Percentiles rank a stretch among this genome's conserved stretches.
Conservation (phyloP, 768 basidiomycete genomes). For the Pleurotus tuber-regium region DNA sequence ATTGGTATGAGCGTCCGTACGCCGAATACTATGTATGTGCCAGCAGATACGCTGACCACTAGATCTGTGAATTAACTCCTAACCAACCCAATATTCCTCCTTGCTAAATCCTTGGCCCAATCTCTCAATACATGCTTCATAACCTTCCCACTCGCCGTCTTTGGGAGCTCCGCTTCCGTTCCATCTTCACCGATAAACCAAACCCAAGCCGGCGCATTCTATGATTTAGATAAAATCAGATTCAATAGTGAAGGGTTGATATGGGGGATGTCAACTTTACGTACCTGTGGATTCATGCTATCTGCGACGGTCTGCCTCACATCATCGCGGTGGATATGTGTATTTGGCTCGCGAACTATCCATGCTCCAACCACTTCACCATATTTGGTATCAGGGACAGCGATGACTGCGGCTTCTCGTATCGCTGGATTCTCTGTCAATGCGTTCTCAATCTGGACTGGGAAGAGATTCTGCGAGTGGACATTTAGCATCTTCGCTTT, state of each 20-base stretch:
- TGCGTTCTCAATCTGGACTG: conserved; percentile 81
- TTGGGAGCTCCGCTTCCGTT: conserved; percentile 58
- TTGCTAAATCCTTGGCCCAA: conserved; percentile 61
- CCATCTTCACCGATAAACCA: conserved; percentile 79
- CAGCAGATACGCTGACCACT: too few species aligned
- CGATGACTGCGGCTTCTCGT: conserved; percentile 69
- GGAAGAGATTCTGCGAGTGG: conserved; percentile 87
- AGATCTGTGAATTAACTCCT: neutral
- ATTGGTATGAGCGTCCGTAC: too few species aligned
- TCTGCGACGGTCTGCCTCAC: conserved; percentile 52
- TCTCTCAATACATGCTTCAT: conserved; percentile 75
- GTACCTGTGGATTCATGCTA: conserved; percentile 79
- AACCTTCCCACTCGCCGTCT: conserved; percentile 86
- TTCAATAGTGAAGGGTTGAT: conserved; percentile 3
- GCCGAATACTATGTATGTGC: too few species aligned
- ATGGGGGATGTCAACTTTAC: too few species aligned
- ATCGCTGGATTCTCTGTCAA: conserved; percentile 54
- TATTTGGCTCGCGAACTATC: conserved; percentile 52
- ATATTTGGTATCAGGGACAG: conserved; percentile 65
- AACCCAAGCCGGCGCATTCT: conserved; percentile 82
- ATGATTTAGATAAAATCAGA: conserved; percentile 6
- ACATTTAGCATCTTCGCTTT: too few species aligned
- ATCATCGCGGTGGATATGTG: conserved; percentile 43
- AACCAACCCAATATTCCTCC: conserved; percentile 37
- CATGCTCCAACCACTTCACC: conserved; percentile 84